A percentile compares a stretch with the other conserved stretches of the same genome.
Conservation (phyloP, 768 basidiomycete species). For the Pseudohyphozyma bogoriensis region DNA sequence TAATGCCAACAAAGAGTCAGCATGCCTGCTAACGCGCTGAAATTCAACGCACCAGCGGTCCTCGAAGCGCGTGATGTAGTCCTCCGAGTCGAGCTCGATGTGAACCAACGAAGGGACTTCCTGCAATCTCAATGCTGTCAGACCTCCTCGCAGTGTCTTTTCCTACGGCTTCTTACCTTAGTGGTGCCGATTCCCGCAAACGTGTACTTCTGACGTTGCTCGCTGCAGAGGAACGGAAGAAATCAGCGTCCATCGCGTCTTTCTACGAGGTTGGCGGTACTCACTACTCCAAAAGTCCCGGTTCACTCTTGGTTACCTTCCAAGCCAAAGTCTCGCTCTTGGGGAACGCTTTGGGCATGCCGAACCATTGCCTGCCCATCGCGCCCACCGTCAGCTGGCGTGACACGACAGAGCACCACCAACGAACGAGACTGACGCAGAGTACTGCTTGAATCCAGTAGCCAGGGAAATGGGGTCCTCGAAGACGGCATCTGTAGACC, state of each 20-base stretch:
- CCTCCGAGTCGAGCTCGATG: constrained; percentile 1
- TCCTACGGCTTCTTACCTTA: neutral
- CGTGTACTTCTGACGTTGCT: constrained; percentile 1
- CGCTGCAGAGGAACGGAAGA: neutral
- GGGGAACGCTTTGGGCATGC: neutral
- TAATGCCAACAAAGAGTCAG: neutral
- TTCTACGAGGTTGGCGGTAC: neutral
- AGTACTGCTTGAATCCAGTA: neutral
- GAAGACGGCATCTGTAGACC: neutral
- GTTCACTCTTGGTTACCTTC: neutral
- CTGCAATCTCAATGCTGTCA: neutral
- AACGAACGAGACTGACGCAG: neutral
- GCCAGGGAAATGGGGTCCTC: constrained; percentile 2
- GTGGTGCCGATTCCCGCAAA: neutral
- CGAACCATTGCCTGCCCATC: neutral
- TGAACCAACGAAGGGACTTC: neutral
- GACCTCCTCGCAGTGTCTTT: neutral
- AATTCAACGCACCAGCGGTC: neutral
- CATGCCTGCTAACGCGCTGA: neutral
- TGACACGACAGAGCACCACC: neutral
- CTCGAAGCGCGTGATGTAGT: neutral
- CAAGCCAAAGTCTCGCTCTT: neutral
- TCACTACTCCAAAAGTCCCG: neutral
- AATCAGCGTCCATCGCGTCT: neutral
- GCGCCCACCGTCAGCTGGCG: neutral